These are phyloP conservation scores for Arthrobotrys megalospora DNA, from an alignment of 2,329 filamentous ascomycete species.

Conservation along the genomic window DNA sequence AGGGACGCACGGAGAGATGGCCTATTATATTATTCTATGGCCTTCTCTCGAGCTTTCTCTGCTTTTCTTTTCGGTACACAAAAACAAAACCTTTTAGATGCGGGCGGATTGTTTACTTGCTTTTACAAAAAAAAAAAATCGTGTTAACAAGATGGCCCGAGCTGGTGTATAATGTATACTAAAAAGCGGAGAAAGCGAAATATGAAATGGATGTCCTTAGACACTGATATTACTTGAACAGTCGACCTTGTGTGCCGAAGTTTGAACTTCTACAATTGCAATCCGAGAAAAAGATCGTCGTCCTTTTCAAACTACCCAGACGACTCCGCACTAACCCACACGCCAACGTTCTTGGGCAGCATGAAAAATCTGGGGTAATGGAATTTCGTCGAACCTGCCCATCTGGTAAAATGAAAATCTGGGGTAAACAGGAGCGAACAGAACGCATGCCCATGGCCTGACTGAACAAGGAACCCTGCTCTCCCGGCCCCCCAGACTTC, in stretches of 20 bases:
- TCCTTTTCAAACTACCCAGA: not conserved
- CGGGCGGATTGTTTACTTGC: slow-evolving; percentile 21
- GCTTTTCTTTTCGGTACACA: slow-evolving; percentile 11
- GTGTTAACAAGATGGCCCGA: slow-evolving; percentile 27
- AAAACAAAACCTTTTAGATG: slow-evolving; percentile 28
- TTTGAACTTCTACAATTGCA: not conserved
- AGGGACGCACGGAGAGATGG: not conserved
- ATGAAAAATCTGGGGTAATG: slow-evolving; percentile 26
- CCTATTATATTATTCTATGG: slow-evolving; percentile 28
- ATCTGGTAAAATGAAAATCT: slow-evolving; percentile 29
- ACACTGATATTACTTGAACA: slow-evolving; percentile 2
- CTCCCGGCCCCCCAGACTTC: slow-evolving; percentile 12
- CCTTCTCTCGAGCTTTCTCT: not conserved
- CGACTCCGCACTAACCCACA: not conserved
- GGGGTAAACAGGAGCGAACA: slow-evolving; percentile 22
- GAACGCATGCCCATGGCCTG: slow-evolving; percentile 23
- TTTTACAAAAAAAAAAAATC: slow-evolving; percentile 17
- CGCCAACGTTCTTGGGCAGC: slow-evolving; percentile 9
- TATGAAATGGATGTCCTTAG: slow-evolving; percentile 21
- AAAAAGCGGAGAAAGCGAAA: slow-evolving; percentile 40
- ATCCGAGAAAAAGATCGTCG: not conserved
- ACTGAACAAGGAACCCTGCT: slow-evolving; percentile 10
- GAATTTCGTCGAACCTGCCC: slow-evolving; percentile 19
- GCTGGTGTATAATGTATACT: slow-evolving; percentile 53
- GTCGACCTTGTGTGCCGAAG: not conserved